Evolutionary conservation across 179 eudicot species (phyloP), one percentile per base, ranked within the genome.

Genomic region (Amaranthus tricolor): DNA sequence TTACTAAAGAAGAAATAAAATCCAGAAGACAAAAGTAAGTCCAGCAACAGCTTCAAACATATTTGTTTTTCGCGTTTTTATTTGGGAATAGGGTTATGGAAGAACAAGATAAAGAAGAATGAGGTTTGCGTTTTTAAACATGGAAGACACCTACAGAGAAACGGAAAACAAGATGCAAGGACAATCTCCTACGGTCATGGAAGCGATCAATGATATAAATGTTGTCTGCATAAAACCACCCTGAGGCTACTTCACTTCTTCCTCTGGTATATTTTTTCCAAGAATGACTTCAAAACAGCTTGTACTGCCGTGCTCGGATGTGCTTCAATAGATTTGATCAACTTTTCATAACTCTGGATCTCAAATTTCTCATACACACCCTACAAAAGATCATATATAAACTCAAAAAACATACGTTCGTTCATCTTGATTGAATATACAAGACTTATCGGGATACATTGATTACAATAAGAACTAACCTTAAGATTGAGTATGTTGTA

Each of bases 241-340:
- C 40, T 31, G 40, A 31, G 40, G 40, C n/a, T 52, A 61, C 70
- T 65, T 83, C 73, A 89, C 80, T 89, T 91, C 82, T 79, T 86
- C 81, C 91, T 86, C 91, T 85, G 86, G 82, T 91, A 86, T 71
- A 91, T 87, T 80, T 91, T 85, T 10, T 75, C 89, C 85, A 91
- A 79, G 84, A 91, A 91, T 10, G 88, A 89, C 75, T 84, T 89
- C 62, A 91, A 74, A 62, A 91, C 90, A 15, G 82, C 89, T 69
- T 87, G 96, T 54, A 87, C 85, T 71, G 86, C 82, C 77, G 83
- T 66, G 82, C 80, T 86, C 5, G 90, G 91, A 80, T 89, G 90
- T 64, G 88, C 88, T 64, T 87, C 90, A 64, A 89, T 91, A n/a
- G 85, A 83, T 1, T 57, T 77, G 73, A 70, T 76, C 10, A 91